A percentile compares a stretch with the other conserved stretches of the same genome.
Evolutionary conservation across 768 basidiomycete genomes (phyloP).

Genomic region (Mycena filopes): DNA sequence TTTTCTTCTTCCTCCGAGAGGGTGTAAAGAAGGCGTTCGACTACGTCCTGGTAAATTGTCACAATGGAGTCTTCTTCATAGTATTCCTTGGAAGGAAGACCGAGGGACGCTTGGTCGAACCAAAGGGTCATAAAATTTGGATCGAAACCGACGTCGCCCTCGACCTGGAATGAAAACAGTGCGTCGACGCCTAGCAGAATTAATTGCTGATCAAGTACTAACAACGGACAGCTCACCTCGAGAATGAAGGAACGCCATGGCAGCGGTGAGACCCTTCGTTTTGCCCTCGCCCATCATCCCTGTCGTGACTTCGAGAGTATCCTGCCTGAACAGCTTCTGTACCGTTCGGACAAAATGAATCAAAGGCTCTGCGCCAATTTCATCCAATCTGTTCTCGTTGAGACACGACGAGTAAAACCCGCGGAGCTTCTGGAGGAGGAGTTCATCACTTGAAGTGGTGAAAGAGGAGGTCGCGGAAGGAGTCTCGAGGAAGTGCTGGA

Average conservation of each 20-base stretch:
- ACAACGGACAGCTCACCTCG: constrained; percentile 61
- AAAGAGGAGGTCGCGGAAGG: constrained; percentile 47
- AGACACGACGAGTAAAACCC: constrained; percentile 85
- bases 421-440: constrained; percentile 72
- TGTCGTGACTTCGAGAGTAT: constrained; percentile 51
- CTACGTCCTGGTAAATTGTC: constrained; percentile 75
- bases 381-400: constrained; percentile 80
- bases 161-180: constrained; percentile 84
- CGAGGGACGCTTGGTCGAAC: constrained; percentile 84
- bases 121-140: constrained; percentile 88
- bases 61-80: constrained; percentile 80
- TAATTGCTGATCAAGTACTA: background rate
- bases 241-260: constrained; percentile 88
- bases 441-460: constrained; percentile 57
- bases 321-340: constrained; percentile 66
- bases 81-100: constrained; percentile 95
- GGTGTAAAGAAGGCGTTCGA: constrained; percentile 72
- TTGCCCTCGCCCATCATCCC: constrained; percentile 42
- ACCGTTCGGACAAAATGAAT: constrained; percentile 72
- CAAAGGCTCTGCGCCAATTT: constrained; percentile 77
- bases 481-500: constrained; percentile 76
- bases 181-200: constrained; percentile 70
- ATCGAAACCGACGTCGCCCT: constrained; percentile 88
- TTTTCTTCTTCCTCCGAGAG: constrained; percentile 64
- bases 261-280: constrained; percentile 76